Conservation (phyloP, 768 basidiomycete species). For the Termitomyces sp. region DNA sequence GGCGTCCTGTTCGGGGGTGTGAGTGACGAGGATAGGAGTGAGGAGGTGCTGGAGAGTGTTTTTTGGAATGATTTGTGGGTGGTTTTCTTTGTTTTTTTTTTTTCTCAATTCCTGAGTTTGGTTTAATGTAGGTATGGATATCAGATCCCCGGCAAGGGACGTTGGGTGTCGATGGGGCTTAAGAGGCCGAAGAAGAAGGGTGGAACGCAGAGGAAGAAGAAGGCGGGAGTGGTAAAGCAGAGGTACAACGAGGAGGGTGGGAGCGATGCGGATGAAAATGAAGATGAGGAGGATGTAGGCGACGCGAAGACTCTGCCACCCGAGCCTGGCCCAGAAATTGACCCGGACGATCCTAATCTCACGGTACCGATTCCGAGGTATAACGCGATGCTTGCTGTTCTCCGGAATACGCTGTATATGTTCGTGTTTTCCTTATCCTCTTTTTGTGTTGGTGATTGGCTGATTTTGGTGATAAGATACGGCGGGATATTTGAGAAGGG, state of each 20-base stretch:
- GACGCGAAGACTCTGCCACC: background rate
- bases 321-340: conserved; percentile 30
- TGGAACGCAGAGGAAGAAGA: conserved; percentile 35
- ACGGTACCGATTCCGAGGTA: conserved; percentile 70
- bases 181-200: conserved; percentile 62
- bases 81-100: background rate
- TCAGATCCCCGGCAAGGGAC: conserved; percentile 65
- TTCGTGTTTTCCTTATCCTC: conserved; percentile 27
- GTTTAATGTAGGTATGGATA: conserved; percentile 60
- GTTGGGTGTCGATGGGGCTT: conserved; percentile 74
- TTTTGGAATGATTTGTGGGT: conserved; percentile 85
- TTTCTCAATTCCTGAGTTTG: background rate
- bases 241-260: background rate
- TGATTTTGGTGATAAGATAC: conserved; percentile 44
- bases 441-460: background rate
- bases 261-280: background rate
- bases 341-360: conserved; percentile 59
- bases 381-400: conserved; percentile 84
- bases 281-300: background rate
- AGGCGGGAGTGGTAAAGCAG: background rate
- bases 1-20: conserved; percentile 87
- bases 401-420: conserved; percentile 85
- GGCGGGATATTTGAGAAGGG: conserved; percentile 87
- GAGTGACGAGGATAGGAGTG: conserved; percentile 78
- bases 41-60: conserved; percentile 78